Base-by-base conservation (phyloP, 2,329 filamentous ascomycete genomes). In the Fusarium floridanum region DNA sequence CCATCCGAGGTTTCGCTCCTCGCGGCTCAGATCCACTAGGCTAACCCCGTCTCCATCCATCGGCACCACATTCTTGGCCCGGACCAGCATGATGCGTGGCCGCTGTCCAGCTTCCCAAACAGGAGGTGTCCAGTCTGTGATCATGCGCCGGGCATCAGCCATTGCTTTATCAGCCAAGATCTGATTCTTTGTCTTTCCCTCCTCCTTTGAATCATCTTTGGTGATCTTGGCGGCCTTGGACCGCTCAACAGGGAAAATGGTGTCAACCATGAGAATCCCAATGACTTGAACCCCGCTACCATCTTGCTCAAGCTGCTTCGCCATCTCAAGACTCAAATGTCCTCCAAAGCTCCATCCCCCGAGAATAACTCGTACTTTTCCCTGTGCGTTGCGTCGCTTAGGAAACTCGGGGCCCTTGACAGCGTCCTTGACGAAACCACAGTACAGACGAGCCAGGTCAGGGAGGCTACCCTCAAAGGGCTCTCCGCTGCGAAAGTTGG, bases 311-410 rank as follows among this genome's bases (percentile, higher is more conserved):
- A 89, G 79, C 70, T 85, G 79, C 61, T 83, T 80, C 7, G 88
- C 84, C 60, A 89, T 82, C 76, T 90, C 86, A 14, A 90, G 81
- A 8, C 87, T 85, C 17, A 90, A 76, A 50, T 88, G 76, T 0
- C 88, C 89, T 14, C 89, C 89, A 5, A 90, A 76, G 5, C 87
- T 89, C 88, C 88, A 90, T 5, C 88, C 89, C 3, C 88, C 88
- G 10, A 91, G 78, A 6, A 90, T 77, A 45, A 91, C 82, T 27
- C 84, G 75, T 16, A 79, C 74, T 64, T 74, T 78, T 50, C 80
- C 82, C 56, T 80, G 76, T 12, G 34, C 24, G 16, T 78, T 79
- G 36, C 72, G 75, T 66, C 72, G 75, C 43, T 68, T 71, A 3
- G 80, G 80, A 29, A 84, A 83, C 11, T 75, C 72, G 2, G 72